These are phyloP conservation scores for Vitis hybrid DNA, from an alignment of 177 flowering plant species.

Conservation along the genomic window DNA sequence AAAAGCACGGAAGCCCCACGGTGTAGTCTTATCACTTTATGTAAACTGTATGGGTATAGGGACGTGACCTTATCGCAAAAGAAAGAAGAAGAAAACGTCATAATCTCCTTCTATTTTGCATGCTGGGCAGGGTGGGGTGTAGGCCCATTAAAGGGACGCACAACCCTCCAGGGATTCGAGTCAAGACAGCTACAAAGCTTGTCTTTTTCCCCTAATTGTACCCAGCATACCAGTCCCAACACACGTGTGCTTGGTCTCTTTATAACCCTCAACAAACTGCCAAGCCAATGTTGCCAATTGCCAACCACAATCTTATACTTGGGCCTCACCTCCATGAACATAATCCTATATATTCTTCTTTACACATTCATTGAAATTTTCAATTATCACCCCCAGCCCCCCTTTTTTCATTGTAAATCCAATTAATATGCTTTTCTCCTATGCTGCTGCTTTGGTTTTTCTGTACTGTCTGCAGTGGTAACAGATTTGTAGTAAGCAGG, in stretches of 20 bases:
- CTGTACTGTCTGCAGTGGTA: too few species aligned
- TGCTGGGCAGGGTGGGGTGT: slow-evolving; percentile 1
- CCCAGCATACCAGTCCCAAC: slow-evolving; percentile 7
- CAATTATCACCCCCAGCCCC: too few species aligned
- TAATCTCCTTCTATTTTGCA: slow-evolving; percentile 1
- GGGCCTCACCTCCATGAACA: too few species aligned
- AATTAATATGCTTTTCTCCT: too few species aligned
- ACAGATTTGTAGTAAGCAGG: too few species aligned
- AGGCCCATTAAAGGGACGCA: slow-evolving; percentile 2
- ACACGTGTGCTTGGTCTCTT: slow-evolving; percentile 21
- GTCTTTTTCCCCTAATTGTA: slow-evolving; percentile 7
- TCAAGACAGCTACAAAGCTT: slow-evolving; percentile 16
- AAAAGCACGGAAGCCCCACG: not conserved
- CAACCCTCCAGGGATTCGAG: slow-evolving; percentile 8
- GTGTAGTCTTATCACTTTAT: too few species aligned
- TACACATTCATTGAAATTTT: not conserved
- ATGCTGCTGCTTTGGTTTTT: too few species aligned
- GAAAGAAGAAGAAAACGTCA: not conserved
- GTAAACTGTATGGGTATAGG: not conserved
- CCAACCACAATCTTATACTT: not conserved
- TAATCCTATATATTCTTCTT: too few species aligned
- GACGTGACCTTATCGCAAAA: not conserved
- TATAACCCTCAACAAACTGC: not conserved
- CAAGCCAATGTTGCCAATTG: not conserved
- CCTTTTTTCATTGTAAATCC: too few species aligned